Evolutionary conservation across 1,139 yeast species (phyloP).

Genomic region (Diutina sp.): DNA sequence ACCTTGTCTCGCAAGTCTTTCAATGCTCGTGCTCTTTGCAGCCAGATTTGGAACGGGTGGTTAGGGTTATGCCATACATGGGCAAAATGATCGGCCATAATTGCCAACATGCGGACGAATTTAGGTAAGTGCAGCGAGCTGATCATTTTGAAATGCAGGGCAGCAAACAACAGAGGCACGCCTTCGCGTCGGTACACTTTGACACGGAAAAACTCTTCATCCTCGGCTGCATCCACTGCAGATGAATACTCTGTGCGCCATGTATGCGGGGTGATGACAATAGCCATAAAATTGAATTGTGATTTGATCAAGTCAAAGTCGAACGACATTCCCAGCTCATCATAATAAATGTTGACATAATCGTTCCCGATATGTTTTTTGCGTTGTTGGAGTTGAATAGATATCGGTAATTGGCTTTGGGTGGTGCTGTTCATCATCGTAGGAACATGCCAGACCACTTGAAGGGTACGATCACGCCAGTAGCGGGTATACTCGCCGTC

Average conservation of each 20-base stretch:
- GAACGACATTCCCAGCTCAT: constrained; percentile 56
- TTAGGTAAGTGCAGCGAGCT: constrained; percentile 46
- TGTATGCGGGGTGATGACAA: constrained; percentile 62
- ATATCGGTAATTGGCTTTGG: constrained; percentile 16
- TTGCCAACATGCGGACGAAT: constrained; percentile 54
- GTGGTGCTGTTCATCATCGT: constrained; percentile 45
- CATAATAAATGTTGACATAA: constrained; percentile 68
- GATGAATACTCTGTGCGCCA: not conserved
- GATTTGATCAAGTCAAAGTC: constrained; percentile 61
- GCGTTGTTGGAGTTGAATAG: constrained; percentile 8
- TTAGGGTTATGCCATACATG: constrained; percentile 46
- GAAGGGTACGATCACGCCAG: constrained; percentile 63
- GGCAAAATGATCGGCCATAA: constrained; percentile 63
- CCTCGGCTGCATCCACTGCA: not conserved
- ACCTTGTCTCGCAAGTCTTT: not conserved
- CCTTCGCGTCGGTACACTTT: constrained; percentile 54
- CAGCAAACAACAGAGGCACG: constrained; percentile 66
- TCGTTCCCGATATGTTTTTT: constrained; percentile 83
- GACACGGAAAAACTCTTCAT: constrained; percentile 37
- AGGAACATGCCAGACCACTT: constrained; percentile 64
- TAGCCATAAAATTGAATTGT: constrained; percentile 73
- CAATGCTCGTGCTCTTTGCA: constrained; percentile 1
- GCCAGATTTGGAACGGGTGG: constrained; percentile 1
- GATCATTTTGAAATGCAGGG: constrained; percentile 62
- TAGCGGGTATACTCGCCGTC: constrained; percentile 72